Evolutionary conservation across 2,329 filamentous ascomycete genomes (phyloP).

Genomic region (Penicillium sclerotigenum): DNA sequence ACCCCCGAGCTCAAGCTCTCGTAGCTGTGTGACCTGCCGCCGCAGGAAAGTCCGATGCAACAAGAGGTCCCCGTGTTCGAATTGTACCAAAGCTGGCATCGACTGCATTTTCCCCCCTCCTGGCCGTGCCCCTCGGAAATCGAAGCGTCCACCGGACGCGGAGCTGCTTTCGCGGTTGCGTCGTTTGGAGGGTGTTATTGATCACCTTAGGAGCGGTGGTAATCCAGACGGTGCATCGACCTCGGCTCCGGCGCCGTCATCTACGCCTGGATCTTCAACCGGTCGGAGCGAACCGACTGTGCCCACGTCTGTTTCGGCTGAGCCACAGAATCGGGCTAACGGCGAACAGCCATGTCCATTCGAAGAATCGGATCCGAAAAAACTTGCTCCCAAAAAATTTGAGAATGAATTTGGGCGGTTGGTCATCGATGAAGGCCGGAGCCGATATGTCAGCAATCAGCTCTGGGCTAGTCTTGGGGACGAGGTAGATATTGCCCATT

Average conservation of each 20-base stretch:
- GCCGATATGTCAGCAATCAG: constrained; percentile 60
- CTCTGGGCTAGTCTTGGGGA: constrained; percentile 62
- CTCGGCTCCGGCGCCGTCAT: constrained; percentile 9
- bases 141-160: constrained; percentile 56
- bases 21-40: constrained; percentile 49
- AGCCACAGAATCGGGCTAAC: neutral
- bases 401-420: constrained; percentile 52
- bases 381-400: constrained; percentile 18
- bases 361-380: constrained; percentile 25
- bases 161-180: constrained; percentile 58
- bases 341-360: constrained; percentile 15
- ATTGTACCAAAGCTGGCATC: constrained; percentile 50
- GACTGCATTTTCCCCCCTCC: constrained; percentile 63
- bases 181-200: constrained; percentile 60
- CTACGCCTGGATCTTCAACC: constrained; percentile 11
- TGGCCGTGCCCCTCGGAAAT: constrained; percentile 58
- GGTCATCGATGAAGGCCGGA: constrained; percentile 58
- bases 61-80: constrained; percentile 48
- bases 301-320: neutral
- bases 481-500: constrained; percentile 43
- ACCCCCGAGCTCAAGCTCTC: constrained; percentile 27
- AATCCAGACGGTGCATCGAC: constrained; percentile 12
- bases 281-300: neutral
- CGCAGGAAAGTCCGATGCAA: constrained; percentile 50
- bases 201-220: constrained; percentile 53